These are phyloP conservation scores for Calycina herbarum DNA, from an alignment of 2,329 filamentous ascomycete species.

Conservation along the genomic window DNA sequence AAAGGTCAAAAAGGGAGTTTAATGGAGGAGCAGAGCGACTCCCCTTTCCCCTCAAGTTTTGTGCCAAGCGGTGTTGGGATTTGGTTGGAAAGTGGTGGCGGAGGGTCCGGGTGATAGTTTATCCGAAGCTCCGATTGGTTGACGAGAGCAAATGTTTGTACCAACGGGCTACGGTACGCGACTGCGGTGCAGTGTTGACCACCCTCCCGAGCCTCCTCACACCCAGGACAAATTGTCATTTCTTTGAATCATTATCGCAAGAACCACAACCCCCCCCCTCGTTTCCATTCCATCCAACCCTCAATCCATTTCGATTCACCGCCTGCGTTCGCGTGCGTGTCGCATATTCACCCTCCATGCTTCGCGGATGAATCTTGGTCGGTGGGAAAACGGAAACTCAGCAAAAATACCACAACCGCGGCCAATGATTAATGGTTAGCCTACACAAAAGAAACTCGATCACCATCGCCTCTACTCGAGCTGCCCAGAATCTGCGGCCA, in stretches of 20 bases:
- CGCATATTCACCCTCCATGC: neutral
- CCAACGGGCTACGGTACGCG: neutral
- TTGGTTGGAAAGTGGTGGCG: neutral
- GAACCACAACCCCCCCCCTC: neutral
- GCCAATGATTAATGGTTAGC: too few species aligned
- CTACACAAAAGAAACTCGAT: too few species aligned
- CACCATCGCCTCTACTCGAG: neutral
- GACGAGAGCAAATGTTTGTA: neutral
- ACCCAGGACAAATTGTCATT: neutral
- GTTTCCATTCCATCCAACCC: neutral
- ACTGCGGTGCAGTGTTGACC: neutral
- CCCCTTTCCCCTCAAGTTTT: conserved; percentile 3
- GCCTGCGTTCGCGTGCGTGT: neutral
- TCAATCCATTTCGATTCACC: neutral
- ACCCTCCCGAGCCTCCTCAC: neutral
- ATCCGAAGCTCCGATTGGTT: neutral
- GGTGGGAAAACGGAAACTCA: too few species aligned
- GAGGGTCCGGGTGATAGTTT: neutral
- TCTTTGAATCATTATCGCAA: neutral
- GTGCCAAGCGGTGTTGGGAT: neutral
- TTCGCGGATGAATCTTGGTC: neutral
- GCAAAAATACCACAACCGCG: too few species aligned
- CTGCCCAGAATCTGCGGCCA: neutral
- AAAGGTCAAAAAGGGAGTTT: conserved; percentile 2
- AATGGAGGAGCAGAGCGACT: neutral